phyloP scores from a whole-genome alignment of 257 asterid species.

The Solanum dulcamara region DNA sequence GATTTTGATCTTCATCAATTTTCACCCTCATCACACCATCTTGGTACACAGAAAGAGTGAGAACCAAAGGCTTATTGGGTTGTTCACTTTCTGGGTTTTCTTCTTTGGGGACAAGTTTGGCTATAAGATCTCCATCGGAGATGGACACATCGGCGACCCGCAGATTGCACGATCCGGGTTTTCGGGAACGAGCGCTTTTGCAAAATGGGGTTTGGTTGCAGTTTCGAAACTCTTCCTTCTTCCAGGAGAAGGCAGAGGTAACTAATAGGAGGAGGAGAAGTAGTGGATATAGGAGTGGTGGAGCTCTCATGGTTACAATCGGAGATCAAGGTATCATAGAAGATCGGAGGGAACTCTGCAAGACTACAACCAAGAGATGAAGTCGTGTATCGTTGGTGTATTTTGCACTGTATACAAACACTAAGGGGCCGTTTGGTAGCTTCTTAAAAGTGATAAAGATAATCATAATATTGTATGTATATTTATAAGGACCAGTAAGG shows the following conservation, averaged over 20 bases:
- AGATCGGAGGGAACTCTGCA: neutral
- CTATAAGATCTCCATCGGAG: constrained; percentile 77
- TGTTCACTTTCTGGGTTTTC: constrained; percentile 21
- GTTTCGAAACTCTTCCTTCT: constrained; percentile 84
- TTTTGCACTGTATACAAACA: neutral
- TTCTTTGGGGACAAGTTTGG: constrained; percentile 42
- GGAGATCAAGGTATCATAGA: neutral
- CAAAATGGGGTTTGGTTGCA: constrained; percentile 94
- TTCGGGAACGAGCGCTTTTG: constrained; percentile 78
- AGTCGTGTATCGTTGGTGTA: neutral
- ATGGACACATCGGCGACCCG: constrained; percentile 58
- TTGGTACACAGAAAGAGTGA: constrained; percentile 66
- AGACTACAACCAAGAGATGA: neutral
- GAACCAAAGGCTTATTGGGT: constrained; percentile 40
- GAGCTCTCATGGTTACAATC: neutral
- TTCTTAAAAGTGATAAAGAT: too few relatives aligned
- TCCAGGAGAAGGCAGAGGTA: constrained; percentile 53
- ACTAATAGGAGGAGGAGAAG: constrained; percentile 18
- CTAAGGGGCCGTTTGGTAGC: too few relatives aligned
- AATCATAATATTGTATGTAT: too few relatives aligned
- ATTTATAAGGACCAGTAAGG: neutral
- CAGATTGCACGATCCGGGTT: constrained; percentile 46
- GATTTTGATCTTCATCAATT: constrained; percentile 73
- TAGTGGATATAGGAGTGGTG: neutral
- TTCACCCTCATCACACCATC: constrained; percentile 83